Base-by-base conservation (phyloP, 305 asterid genomes). In the Solanum chacoense region DNA sequence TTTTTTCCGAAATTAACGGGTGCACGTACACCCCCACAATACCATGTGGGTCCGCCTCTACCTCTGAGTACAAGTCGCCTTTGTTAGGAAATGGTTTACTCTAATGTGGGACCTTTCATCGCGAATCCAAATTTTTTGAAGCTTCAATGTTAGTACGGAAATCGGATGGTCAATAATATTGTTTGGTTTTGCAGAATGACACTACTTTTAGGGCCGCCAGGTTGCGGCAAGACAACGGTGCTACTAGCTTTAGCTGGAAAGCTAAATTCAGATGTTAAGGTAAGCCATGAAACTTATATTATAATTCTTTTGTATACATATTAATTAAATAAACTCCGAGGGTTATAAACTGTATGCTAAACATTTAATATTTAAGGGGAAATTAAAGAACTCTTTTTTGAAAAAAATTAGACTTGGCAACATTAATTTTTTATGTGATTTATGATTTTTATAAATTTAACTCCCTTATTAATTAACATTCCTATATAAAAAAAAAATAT, bases 161-260 rank as follows among this genome's bases (percentile, higher is more conserved):
- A 59, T 22, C 71, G 12, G 12, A 59, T 22, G 71, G 71, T 22
- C 13, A 63, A 22, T 63, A 63, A 63, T 22, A 63, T 63, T 20
- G 12, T 22, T 32, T 74, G 26, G n/a, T 18, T 89, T 87, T 90
- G 91, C 88, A 91, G 93, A 85, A 31, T 91, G 89, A 90, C 92
- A 8, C 78, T 90, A 84, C 91, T 91, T 81, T 73, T 91, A 79
- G 92, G 92, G 1, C 93, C 92, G 9, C 93, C 93, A 35, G 88
- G 89, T 88, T 89, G 92, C 13, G 93, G 93, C 28, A 91, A 91
- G 67, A 91, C 91, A 4, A 78, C 92, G 4, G 35, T 91, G 55
- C 73, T 91, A 5, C 24, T 91, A 59, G 90, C 92, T 37, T 31
- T 89, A 87, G 92, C 91, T 10, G 92, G 91, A 55, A 89, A 89